Conservation (phyloP, 176 grass and related monocot genomes). For the Otatea glauca region DNA sequence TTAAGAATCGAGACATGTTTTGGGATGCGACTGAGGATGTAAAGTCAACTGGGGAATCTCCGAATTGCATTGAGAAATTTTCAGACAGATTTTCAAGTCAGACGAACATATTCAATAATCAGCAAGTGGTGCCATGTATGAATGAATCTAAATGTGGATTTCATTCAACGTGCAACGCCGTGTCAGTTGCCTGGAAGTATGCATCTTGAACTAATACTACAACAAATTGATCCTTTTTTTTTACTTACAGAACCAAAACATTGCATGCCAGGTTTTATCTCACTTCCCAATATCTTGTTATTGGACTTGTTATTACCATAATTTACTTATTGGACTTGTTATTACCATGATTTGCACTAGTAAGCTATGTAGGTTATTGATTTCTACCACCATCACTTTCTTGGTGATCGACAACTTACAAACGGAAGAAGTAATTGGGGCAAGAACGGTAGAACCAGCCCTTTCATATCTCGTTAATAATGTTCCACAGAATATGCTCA, state of each 20-base stretch:
- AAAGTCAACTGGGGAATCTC: slow-evolving; percentile 32
- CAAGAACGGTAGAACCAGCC: not conserved
- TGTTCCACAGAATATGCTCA: slow-evolving; percentile 2
- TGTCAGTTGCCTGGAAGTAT: slow-evolving; percentile 38
- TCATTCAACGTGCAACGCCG: slow-evolving; percentile 36
- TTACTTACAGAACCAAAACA: slow-evolving; percentile 7
- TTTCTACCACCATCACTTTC: not conserved
- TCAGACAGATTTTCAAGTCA: not conserved
- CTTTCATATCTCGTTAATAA: not conserved
- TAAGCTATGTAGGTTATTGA: not conserved
- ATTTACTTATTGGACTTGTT: not conserved
- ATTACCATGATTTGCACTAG: not conserved
- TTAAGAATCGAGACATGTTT: not conserved
- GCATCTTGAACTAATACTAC: slow-evolving; percentile 30
- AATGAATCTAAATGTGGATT: slow-evolving; percentile 38
- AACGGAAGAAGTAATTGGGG: not conserved
- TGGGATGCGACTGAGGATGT: not conserved
- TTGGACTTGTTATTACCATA: not conserved
- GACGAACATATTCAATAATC: slow-evolving; percentile 16
- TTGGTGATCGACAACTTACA: not conserved
- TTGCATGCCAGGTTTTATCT: not conserved
- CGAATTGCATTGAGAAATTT: not conserved
- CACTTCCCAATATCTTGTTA: not conserved
- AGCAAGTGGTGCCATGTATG: slow-evolving; percentile 22
- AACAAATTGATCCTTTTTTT: not conserved